These are phyloP conservation scores for Aspergillus novoparasiticus DNA, from an alignment of 2,329 filamentous ascomycete species.

Conservation along the genomic window DNA sequence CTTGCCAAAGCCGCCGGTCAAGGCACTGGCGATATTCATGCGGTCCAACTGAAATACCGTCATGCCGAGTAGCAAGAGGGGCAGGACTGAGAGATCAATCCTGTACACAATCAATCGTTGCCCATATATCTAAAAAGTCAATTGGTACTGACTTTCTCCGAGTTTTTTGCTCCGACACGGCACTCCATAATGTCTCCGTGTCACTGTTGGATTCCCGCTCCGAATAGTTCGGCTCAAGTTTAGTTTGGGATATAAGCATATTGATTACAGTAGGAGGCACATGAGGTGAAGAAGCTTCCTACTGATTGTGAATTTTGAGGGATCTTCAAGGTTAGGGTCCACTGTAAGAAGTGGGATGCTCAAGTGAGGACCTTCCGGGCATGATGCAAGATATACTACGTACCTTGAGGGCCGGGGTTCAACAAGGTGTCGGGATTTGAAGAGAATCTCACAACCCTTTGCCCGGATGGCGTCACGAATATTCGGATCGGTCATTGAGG, in stretches of 20 bases:
- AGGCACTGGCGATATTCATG: conserved; percentile 55
- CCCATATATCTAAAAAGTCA: too few species aligned
- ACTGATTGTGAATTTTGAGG: neutral
- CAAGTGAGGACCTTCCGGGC: neutral
- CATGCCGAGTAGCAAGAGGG: neutral
- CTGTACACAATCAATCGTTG: neutral
- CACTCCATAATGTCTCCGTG: neutral
- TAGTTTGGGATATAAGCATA: neutral
- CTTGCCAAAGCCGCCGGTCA: conserved; percentile 52
- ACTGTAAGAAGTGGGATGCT: neutral
- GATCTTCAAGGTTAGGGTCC: neutral
- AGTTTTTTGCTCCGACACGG: neutral
- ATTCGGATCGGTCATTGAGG: neutral
- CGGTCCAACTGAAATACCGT: conserved; percentile 57
- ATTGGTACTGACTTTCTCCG: neutral
- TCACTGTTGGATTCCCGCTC: neutral
- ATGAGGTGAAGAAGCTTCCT: neutral
- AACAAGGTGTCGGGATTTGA: neutral
- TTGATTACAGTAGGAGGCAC: neutral
- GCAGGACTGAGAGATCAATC: neutral
- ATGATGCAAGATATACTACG: neutral
- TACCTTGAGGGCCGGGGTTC: conserved; percentile 2
- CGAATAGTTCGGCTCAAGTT: neutral
- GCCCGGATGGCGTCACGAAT: neutral
- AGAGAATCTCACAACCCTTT: neutral